Conservation (phyloP, 495 filamentous ascomycete species). For the Penicillium verhagenii region DNA sequence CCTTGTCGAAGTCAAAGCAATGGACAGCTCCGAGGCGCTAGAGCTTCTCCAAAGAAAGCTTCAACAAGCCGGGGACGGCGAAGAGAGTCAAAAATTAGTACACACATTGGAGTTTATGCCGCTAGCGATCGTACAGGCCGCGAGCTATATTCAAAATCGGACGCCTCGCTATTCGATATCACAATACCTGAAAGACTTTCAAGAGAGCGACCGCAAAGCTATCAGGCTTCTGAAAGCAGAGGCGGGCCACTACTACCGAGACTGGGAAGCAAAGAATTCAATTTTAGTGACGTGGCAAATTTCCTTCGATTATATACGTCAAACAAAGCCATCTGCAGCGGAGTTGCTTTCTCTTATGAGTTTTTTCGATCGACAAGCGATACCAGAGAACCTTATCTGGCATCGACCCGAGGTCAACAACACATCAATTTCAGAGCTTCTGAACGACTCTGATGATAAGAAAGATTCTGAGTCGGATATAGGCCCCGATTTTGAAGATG, state of each 20-base stretch:
- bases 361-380: constrained; percentile 20
- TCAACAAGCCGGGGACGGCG: neutral
- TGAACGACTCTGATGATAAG: neutral
- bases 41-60: constrained; percentile 2
- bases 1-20: neutral
- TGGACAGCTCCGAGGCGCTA: neutral
- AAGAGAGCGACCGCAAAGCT: neutral
- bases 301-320: constrained; percentile 27
- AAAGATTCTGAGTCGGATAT: neutral
- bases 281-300: constrained; percentile 32
- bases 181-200: constrained; percentile 39
- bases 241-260: constrained; percentile 14
- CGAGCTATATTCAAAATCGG: constrained; percentile 5
- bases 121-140: constrained; percentile 1
- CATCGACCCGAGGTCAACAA: neutral
- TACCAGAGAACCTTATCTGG: constrained; percentile 5
- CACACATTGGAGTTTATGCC: neutral
- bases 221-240: constrained; percentile 2
- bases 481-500: constrained; percentile 36
- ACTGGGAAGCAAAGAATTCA: constrained; percentile 19
- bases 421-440: constrained; percentile 2
- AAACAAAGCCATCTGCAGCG: constrained; percentile 18
- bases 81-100: neutral
- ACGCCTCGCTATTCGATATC: constrained; percentile 21
- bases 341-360: constrained; percentile 10